phyloP scores from a whole-genome alignment of 192 early-diverging fungal species.

The Backusella macrospora region DNA sequence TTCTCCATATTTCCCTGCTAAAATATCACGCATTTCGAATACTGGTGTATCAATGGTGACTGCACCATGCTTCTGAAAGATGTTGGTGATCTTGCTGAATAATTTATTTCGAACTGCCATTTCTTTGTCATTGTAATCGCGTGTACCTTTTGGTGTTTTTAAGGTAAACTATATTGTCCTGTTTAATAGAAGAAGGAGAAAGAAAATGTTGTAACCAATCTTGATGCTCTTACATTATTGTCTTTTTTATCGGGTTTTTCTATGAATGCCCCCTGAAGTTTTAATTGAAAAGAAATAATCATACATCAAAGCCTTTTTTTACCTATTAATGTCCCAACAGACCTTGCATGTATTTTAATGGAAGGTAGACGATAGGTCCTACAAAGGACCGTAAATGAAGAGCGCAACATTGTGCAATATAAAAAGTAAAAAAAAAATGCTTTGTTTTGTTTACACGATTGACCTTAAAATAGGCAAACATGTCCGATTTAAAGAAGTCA shows the following conservation, averaged over 20 bases:
- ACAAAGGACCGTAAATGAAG: neutral
- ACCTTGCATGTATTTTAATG: neutral
- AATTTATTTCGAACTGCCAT: constrained; percentile 93
- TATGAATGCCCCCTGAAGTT: neutral
- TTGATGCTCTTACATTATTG: neutral
- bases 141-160: constrained; percentile 32
- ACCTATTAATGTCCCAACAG: neutral
- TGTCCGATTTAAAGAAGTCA: neutral
- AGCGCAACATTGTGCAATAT: neutral
- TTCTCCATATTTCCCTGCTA: constrained; percentile 96
- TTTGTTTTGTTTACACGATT: neutral
- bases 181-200: too few species aligned
- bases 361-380: neutral
- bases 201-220: too few species aligned
- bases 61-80: constrained; percentile 95
- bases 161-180: neutral
- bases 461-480: neutral
- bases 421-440: neutral
- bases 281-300: neutral
- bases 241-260: constrained; percentile 6
- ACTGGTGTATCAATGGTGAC: constrained; percentile 98
- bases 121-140: constrained; percentile 37
- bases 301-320: neutral
- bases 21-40: constrained; percentile 87
- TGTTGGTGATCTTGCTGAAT: constrained; percentile 75